A percentile compares a stretch with the other conserved stretches of the same genome.
Evolutionary conservation across 768 basidiomycete species (phyloP).

Genomic region (Lentinula edodes): DNA sequence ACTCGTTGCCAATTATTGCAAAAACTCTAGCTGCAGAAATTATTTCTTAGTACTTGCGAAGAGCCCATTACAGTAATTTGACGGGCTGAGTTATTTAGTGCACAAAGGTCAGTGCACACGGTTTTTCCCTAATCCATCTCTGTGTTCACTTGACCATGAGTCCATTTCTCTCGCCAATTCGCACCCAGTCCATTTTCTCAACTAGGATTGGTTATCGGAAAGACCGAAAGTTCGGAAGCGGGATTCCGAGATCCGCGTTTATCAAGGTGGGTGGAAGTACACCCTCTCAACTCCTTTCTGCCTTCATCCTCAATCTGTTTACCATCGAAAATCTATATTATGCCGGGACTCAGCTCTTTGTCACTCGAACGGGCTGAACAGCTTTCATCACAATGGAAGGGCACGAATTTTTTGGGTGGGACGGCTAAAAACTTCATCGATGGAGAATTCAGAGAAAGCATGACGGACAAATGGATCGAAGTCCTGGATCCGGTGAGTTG

Average conservation of each 20-base stretch:
- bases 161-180: background rate
- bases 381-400: slow-evolving; percentile 76
- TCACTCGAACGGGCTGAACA: slow-evolving; percentile 67
- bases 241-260: background rate
- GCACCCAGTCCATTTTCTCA: background rate
- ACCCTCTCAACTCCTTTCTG: background rate
- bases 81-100: too few species aligned
- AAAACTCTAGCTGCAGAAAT: too few species aligned
- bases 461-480: slow-evolving; percentile 77
- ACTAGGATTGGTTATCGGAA: background rate
- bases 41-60: too few species aligned
- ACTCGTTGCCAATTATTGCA: too few species aligned
- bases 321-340: background rate
- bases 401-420: slow-evolving; percentile 81
- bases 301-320: background rate
- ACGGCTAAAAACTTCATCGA: slow-evolving; percentile 90
- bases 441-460: slow-evolving; percentile 85
- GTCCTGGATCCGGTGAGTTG: slow-evolving; percentile 80
- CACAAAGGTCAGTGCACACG: too few species aligned
- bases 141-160: too few species aligned
- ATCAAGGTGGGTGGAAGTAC: background rate
- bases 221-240: background rate
- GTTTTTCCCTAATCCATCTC: too few species aligned
- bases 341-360: slow-evolving; percentile 36
- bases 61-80: too few species aligned